Evolutionary conservation across 2,329 filamentous ascomycete genomes (phyloP).

Genomic region (Colletotrichum spinosum): DNA sequence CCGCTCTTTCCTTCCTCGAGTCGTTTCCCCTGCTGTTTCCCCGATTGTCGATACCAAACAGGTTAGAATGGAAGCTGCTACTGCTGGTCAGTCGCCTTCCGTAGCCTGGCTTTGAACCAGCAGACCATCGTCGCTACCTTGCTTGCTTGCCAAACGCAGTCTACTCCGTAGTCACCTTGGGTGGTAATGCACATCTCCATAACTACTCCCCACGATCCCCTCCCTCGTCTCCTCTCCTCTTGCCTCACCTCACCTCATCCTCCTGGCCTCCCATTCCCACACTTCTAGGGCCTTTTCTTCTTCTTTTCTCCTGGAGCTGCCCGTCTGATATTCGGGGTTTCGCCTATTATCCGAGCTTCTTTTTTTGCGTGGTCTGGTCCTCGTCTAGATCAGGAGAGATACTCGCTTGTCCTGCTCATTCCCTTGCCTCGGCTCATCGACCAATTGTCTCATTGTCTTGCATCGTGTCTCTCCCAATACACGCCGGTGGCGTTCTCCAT

Average conservation of each 20-base stretch:
- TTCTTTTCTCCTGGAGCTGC: conserved; percentile 5
- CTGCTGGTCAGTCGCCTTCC: conserved; percentile 7
- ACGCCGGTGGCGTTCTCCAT: conserved; percentile 22
- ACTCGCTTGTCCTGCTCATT: background rate
- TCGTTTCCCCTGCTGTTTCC: background rate
- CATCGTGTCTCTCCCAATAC: conserved; percentile 33
- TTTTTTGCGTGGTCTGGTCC: conserved; percentile 4
- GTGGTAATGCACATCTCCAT: conserved; percentile 30
- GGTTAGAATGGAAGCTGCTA: background rate
- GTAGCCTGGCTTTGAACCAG: conserved; percentile 4
- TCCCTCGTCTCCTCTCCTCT: conserved; percentile 29
- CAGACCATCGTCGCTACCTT: conserved; percentile 11
- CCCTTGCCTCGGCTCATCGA: background rate
- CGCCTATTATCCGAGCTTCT: background rate
- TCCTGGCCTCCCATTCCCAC: conserved; percentile 24
- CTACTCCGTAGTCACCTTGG: conserved; percentile 25
- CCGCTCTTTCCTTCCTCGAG: conserved; percentile 9
- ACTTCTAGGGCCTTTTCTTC: conserved; percentile 4
- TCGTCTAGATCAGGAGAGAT: conserved; percentile 20
- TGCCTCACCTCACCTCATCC: conserved; percentile 19
- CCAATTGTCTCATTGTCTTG: conserved; percentile 35
- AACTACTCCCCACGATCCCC: conserved; percentile 36
- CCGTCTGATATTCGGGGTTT: conserved; percentile 9
- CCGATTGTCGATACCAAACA: background rate
- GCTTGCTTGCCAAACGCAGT: conserved; percentile 10